Base-by-base conservation (phyloP, 805 yeast species). In the Spathaspora gorwiae region DNA sequence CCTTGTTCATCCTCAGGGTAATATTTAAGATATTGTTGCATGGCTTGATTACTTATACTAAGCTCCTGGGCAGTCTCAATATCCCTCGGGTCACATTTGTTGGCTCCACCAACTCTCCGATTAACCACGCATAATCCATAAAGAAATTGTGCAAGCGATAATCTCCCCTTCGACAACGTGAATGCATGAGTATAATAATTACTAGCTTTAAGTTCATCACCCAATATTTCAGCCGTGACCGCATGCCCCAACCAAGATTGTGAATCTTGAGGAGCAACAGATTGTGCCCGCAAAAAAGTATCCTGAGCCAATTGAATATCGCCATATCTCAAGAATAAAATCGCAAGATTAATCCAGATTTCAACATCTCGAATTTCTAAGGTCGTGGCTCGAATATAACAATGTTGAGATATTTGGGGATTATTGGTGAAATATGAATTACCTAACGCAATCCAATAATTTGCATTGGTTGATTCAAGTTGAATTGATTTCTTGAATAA, bases 201-300 rank as follows among this genome's bases (percentile, higher is more conserved):
- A 5, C 73, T 59, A 0, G 95, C 82, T n/a, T 68, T 71, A 1
- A 60, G 62, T 0, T 36, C 35, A 40, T 83, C 75, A 2, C 85
- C 87, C 10, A 58, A 53, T 0, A 72, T 77, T 6, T 74, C 66
- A 0, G 79, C 71, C 1, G 81, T 61, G 32, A 92, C 58, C 0
- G 97, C 97, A 55, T 83, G 81, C 1, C 96, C 97, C 30, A 87
- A 60, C 98, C 98, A 94, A 0, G 97, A 79, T 6, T 70, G 71
- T 0, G 87, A 72, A 42, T 74, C 76, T 43, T 82, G 85, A 2
- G 99, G 97, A 2, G 90, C 84, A 10, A 88, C 68, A 15, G 96
- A 81, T 54, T 87, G 92, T 0, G 94, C 84, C 50, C 88, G 77
- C 35, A 73, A 66, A 47, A 86, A 81, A 0, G 95, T 82, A 48